Evolutionary conservation across 176 grass and related monocot species (phyloP).

Genomic region (Sorghum bicolor): DNA sequence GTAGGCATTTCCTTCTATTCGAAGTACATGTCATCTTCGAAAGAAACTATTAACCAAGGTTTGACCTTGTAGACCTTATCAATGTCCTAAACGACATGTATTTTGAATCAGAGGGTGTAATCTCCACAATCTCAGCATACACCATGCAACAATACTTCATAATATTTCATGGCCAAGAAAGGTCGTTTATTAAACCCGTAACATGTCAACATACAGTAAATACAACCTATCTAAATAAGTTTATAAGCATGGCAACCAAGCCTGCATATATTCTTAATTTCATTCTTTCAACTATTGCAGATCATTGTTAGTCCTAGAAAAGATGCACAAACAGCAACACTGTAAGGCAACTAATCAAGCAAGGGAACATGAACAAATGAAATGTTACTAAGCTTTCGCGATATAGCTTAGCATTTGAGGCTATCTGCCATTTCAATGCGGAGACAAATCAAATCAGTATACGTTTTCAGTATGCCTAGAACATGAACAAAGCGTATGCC

Average conservation of each 20-base stretch:
- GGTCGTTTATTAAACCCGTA: background rate
- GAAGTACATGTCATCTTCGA: background rate
- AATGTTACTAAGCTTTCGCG: background rate
- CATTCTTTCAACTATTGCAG: background rate
- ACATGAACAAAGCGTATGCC: background rate
- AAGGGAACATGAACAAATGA: background rate
- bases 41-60: background rate
- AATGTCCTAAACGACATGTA: background rate
- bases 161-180: background rate
- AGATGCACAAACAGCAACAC: background rate
- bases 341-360: background rate
- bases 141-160: background rate
- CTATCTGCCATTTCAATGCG: background rate
- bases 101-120: background rate
- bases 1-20: background rate
- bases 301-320: background rate
- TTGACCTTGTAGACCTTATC: background rate
- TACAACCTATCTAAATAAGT: background rate
- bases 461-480: background rate
- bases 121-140: background rate
- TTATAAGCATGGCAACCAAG: background rate
- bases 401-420: background rate
- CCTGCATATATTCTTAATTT: no score
- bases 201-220: background rate
- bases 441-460: background rate